Evolutionary conservation across 2,329 filamentous ascomycete species (phyloP).

Genomic region (Colletotrichum gigasporum): DNA sequence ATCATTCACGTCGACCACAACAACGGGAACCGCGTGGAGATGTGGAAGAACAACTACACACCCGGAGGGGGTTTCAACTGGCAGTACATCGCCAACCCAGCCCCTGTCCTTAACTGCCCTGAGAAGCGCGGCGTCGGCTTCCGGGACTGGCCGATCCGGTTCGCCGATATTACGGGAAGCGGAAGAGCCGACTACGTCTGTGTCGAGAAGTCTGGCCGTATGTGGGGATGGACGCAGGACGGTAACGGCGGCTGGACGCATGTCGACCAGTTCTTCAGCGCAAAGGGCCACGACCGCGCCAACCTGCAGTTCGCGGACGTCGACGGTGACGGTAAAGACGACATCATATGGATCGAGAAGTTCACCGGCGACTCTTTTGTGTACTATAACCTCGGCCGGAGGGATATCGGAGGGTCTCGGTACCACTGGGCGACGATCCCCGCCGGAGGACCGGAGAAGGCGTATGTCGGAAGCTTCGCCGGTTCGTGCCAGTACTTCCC

Average conservation of each 20-base stretch:
- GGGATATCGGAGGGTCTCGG: constrained; percentile 18
- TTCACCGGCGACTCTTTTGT: constrained; percentile 42
- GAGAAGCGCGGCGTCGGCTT: constrained; percentile 37
- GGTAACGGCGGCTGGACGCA: constrained; percentile 24
- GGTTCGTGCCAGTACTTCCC: constrained; percentile 36
- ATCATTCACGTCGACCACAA: constrained; percentile 36
- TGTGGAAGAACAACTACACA: constrained; percentile 36
- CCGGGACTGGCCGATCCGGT: constrained; percentile 39
- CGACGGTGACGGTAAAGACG: constrained; percentile 46
- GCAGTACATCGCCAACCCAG: constrained; percentile 13
- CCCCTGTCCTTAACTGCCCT: constrained; percentile 4
- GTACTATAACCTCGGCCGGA: constrained; percentile 42
- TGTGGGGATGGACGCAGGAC: constrained; percentile 37
- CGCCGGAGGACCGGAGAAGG: neutral
- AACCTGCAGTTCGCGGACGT: constrained; percentile 49
- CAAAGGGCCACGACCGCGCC: constrained; percentile 43
- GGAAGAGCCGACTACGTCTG: constrained; percentile 45
- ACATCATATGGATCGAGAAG: constrained; percentile 47
- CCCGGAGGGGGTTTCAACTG: neutral
- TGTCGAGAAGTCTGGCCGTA: constrained; percentile 38
- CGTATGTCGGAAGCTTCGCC: neutral
- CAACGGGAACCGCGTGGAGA: constrained; percentile 38
- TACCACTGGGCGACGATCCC: constrained; percentile 31
- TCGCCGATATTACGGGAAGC: constrained; percentile 44
- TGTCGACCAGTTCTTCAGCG: constrained; percentile 41